Conservation (phyloP, 163 green algal genomes). For the Trebouxia gelatinosa region DNA sequence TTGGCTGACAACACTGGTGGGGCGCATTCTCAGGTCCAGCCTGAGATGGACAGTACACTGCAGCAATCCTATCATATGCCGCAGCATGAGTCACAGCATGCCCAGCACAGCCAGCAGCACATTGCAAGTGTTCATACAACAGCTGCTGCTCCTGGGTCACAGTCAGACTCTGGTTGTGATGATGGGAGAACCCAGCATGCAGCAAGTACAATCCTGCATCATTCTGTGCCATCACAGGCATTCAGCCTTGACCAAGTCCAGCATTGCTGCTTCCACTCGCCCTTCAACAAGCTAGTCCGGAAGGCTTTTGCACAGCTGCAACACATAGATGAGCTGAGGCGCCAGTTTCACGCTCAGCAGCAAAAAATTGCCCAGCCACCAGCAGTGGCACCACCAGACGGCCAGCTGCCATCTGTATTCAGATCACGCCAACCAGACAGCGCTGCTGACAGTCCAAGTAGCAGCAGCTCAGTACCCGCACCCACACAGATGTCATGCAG, state of each 20-base stretch:
- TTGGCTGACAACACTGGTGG: too few species aligned
- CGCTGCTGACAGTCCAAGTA: too few species aligned
- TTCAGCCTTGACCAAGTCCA: slow-evolving; percentile 41
- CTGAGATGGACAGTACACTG: too few species aligned
- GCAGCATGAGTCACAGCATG: too few species aligned
- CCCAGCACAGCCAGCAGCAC: too few species aligned
- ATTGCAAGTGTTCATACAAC: background rate
- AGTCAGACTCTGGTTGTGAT: background rate
- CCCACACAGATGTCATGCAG: too few species aligned
- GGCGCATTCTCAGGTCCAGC: too few species aligned
- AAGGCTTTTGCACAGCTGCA: slow-evolving; percentile 73
- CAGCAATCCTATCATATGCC: too few species aligned
- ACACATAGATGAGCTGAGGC: slow-evolving; percentile 43
- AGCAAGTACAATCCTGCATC: background rate
- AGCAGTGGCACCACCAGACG: background rate
- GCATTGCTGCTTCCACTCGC: slow-evolving; percentile 71
- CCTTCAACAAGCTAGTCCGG: slow-evolving; percentile 83
- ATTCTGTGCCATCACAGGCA: background rate
- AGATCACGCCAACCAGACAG: too few species aligned
- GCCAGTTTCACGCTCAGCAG: too few species aligned
- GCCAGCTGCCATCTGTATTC: too few species aligned
- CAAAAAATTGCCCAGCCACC: background rate
- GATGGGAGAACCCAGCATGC: background rate
- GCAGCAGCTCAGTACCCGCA: background rate
- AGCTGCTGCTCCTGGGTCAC: background rate